These are phyloP conservation scores for Paulownia fortunei DNA, from an alignment of 257 asterid genomes.

Conservation along the genomic window DNA sequence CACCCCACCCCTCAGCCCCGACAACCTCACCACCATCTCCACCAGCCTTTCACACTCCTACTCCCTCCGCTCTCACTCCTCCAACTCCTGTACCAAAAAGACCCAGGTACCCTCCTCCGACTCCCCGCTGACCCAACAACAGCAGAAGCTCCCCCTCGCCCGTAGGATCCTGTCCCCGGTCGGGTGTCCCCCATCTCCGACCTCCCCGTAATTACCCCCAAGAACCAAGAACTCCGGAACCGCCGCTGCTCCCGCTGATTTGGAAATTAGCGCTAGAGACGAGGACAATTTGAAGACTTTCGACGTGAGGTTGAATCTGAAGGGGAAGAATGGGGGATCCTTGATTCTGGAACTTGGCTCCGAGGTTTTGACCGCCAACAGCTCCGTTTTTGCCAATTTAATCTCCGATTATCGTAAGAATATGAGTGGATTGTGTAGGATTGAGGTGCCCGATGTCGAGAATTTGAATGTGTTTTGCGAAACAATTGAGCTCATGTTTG, in stretches of 20 bases:
- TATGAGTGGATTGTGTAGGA: constrained; percentile 68
- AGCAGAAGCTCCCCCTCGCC: constrained; percentile 51
- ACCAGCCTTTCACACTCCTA: constrained; percentile 29
- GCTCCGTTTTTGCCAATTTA: constrained; percentile 72
- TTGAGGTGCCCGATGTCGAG: constrained; percentile 92
- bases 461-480: constrained; percentile 73
- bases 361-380: constrained; percentile 69
- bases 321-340: constrained; percentile 67
- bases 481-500: constrained; percentile 90
- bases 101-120: constrained; percentile 52
- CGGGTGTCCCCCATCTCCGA: constrained; percentile 94
- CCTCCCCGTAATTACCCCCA: constrained; percentile 32
- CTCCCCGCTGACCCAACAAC: constrained; percentile 59
- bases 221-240: constrained; percentile 33
- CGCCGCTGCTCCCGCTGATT: constrained; percentile 46
- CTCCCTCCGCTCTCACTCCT: constrained; percentile 40
- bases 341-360: constrained; percentile 81
- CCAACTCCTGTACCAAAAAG: constrained; percentile 46
- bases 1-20: constrained; percentile 85
- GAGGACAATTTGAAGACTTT: constrained; percentile 49
- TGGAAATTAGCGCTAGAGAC: constrained; percentile 19
- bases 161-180: constrained; percentile 94
- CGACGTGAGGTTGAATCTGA: constrained; percentile 84
- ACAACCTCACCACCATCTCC: constrained; percentile 47
- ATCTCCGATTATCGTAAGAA: constrained; percentile 61